phyloP scores from a whole-genome alignment of 805 yeast species.

The Tetrapisispora nanseiensis region DNA sequence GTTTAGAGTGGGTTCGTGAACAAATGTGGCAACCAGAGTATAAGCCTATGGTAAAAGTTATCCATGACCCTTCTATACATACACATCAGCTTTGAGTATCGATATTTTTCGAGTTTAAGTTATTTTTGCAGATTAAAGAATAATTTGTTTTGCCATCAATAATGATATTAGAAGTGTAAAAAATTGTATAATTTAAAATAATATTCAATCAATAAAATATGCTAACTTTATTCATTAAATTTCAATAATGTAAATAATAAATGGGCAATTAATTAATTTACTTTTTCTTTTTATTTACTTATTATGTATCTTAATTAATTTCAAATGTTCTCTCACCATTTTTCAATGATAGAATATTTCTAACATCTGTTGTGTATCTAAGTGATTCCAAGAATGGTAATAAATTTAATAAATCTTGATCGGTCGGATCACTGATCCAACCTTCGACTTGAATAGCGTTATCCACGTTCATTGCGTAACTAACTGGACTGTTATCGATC shows the following conservation, averaged over 20 bases:
- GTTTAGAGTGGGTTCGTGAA: constrained; percentile 78
- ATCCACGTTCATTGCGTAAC: constrained; percentile 72
- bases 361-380: constrained; percentile 74
- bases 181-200: no score
- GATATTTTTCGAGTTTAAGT: no score
- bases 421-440: constrained; percentile 96
- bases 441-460: constrained; percentile 94
- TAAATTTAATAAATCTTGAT: constrained; percentile 68
- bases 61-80: constrained; percentile 1
- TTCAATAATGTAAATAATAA: no score
- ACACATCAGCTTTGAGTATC: not conserved
- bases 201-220: not conserved
- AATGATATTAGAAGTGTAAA: no score
- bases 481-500: constrained; percentile 87
- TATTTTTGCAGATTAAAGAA: no score
- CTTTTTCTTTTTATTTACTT: no score
- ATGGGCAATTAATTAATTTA: no score
- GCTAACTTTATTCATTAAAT: not conserved
- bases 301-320: not conserved
- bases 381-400: constrained; percentile 55
- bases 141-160: no score
- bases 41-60: constrained; percentile 73
- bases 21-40: constrained; percentile 98
- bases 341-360: constrained; percentile 65
- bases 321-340: constrained; percentile 38